Evolutionary conservation across 306 rosid species (phyloP).

Genomic region (Quillaja saponaria): DNA sequence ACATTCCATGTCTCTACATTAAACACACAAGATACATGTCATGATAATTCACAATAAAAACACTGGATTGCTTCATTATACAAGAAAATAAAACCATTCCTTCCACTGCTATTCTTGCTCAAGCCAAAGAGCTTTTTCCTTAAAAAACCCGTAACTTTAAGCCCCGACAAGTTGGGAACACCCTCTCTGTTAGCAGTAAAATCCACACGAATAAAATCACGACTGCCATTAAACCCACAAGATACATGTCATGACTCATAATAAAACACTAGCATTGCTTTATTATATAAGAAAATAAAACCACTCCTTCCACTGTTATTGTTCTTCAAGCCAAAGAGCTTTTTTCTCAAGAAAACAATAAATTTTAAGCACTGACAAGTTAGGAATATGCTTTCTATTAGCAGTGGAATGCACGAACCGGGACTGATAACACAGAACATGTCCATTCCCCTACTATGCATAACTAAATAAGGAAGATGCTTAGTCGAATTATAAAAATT

Average conservation of each 20-base stretch:
- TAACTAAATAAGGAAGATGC: background rate
- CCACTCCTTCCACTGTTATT: background rate
- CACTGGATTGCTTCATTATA: background rate
- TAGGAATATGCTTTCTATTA: too few relatives aligned
- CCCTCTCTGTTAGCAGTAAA: background rate
- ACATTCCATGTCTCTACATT: slow-evolving; percentile 76
- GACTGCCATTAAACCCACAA: slow-evolving; percentile 26
- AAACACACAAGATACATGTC: slow-evolving; percentile 18
- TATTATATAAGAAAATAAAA: background rate
- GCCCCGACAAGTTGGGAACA: background rate
- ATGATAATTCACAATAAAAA: background rate
- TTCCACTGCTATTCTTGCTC: background rate
- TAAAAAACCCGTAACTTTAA: background rate
- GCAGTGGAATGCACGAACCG: background rate
- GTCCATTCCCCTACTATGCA: too few relatives aligned
- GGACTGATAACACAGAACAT: too few relatives aligned
- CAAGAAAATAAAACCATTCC: background rate
- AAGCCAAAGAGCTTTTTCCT: too few relatives aligned
- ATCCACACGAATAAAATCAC: background rate
- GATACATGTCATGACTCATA: slow-evolving; percentile 7
- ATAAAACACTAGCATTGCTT: background rate
- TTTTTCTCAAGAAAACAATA: background rate
- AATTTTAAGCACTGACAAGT: background rate
- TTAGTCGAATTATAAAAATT: too few relatives aligned
- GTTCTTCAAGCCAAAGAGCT: background rate